Evolutionary conservation across 148 eudicot species (phyloP), one percentile per base, ranked within the genome.

Genomic region (Camellia sinensis): DNA sequence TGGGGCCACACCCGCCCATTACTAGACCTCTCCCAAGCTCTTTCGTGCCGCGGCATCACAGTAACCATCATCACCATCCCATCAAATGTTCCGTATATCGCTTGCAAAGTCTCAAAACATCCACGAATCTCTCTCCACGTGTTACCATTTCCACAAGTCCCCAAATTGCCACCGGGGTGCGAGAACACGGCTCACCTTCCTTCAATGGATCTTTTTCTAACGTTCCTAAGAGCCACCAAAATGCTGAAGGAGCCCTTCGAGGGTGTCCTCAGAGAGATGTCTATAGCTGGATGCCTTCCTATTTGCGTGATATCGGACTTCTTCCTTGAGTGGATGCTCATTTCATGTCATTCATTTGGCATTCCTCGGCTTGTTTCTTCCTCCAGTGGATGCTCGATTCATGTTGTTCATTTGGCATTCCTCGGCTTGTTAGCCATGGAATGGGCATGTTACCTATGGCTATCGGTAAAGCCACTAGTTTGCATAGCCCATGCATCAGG

Each of bases 281-380:
- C 7, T 6, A 19, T 40, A 41, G 44, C 71, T 5, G 19, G 19
- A 67, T 41, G 19, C 44, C 50, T 13, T 10, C 71, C 50, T 2
- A 6, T 41, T 10, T 67, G 71, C 22, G 71, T 67, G 7, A 41
- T 67, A 2, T 67, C 71, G 48, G 71, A 67, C 44, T 41, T 41
- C 50, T 43, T 67, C 71, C 71, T 67, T 50, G 7, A 1, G 4
- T 67, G 71, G 71, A 67, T 48, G 8, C 71, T 67, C 6, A 50
- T 41, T 67, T 67, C 71, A 0, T 67, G 48, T 15, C 50, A 21
- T 4, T 41, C 44, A 14, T 67, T 67, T 6, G 71, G 50, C 71
- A 67, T 67, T 45, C 71, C 71, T 67, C 48, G 71, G 71, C n/a
- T 67, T 67, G 71, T 15, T 14, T n/a, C n/a, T n/a, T n/a, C n/a